Evolutionary conservation across 345 rosid species (phyloP).

Genomic region (Durio zibethinus): DNA sequence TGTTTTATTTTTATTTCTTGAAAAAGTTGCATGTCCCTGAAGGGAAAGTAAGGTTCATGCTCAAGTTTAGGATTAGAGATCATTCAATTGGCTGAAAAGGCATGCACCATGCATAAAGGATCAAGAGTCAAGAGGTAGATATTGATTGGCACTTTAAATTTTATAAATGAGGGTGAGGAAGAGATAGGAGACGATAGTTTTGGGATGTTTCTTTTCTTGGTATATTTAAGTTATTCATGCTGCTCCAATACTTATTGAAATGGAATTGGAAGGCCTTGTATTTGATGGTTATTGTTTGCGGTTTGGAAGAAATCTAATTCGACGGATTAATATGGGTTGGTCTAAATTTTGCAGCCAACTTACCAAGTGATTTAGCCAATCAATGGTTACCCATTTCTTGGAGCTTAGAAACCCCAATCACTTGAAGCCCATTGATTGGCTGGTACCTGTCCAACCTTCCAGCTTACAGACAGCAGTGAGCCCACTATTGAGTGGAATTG

Average conservation of each 20-base stretch:
- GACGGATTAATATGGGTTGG: neutral
- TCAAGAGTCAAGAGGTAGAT: neutral
- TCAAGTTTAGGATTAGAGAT: neutral
- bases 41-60: too few relatives aligned
- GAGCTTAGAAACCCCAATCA: slow-evolving; percentile 90
- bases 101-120: neutral
- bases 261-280: neutral
- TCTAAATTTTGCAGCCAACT: slow-evolving; percentile 50
- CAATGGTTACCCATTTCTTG: slow-evolving; percentile 91
- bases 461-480: slow-evolving; percentile 80
- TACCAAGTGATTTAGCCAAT: slow-evolving; percentile 87
- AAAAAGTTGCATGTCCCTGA: too few relatives aligned
- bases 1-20: neutral
- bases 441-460: slow-evolving; percentile 95
- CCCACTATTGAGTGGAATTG: slow-evolving; percentile 81
- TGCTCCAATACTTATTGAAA: too few relatives aligned
- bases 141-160: too few relatives aligned
- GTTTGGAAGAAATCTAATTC: neutral
- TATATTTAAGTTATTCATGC: too few relatives aligned
- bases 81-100: neutral
- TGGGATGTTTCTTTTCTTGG: too few relatives aligned
- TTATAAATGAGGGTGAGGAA: too few relatives aligned
- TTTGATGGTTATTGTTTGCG: neutral
- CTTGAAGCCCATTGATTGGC: slow-evolving; percentile 85
- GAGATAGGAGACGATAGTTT: neutral